Base-by-base conservation (phyloP, 768 basidiomycete species). In the Naganishia randhawae region DNA sequence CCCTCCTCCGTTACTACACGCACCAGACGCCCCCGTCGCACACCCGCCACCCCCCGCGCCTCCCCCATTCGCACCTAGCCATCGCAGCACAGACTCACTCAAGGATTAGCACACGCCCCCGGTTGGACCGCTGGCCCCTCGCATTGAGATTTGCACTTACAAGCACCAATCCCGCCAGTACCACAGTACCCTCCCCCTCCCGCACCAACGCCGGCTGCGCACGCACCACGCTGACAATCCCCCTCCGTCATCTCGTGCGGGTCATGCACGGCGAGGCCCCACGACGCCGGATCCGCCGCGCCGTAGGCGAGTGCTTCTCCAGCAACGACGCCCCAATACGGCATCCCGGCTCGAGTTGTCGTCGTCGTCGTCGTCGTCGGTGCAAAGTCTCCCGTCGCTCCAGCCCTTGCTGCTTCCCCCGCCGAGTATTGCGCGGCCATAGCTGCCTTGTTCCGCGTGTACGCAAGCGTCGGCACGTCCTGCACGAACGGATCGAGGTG, bases 401-500 rank as follows among this genome's bases (percentile, higher is more conserved):
- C 32, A 29, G 29, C 2, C 16, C 16, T 32, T 2, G 29, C 32
- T 32, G 51, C 32, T 31, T 17, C n/a, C 25, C 25, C 45, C n/a
- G n/a, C n/a, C n/a, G n/a, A n/a, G 25, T 48, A 22, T 4, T 6
- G 7, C 3, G n/a, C 45, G 11, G 19, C 19, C 45, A 48, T 48
- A 6, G 45, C 45, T 7, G n/a, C 41, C 41, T 42, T 48, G n/a
- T 48, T 48, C 4, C 45, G 45, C 19, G 45, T 48, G 11, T 48
- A 48, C n/a, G 27, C 17, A 6, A 52, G 51, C 25, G 51, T 52
- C 17, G 51, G 51, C 14, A 33, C 16, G 17, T 52, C 51, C 32
- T 52, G 51, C 27, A 52, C 51, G 51, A 52, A 52, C 9, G 51
- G 51, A 52, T 52, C 51, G 51, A 19, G 51, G 32, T 52, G 51